A percentile compares a stretch with the other conserved stretches of the same genome.
Evolutionary conservation across 208 protist species (phyloP).

Genomic region (Leptomonas pyrrhocoris): DNA sequence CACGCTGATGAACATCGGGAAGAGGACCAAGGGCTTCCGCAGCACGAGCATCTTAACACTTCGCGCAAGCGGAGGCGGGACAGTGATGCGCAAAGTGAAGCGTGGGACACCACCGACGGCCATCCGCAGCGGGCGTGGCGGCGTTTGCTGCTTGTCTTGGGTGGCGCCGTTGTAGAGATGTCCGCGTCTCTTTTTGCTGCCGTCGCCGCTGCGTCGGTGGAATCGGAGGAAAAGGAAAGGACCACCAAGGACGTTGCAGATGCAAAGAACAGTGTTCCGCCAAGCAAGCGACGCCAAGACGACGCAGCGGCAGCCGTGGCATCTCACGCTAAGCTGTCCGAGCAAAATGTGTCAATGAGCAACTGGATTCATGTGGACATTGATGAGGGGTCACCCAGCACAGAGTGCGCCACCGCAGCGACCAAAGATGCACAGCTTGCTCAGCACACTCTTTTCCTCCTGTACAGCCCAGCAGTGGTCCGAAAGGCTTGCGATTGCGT

Average conservation of each 20-base stretch:
- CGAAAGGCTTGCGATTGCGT: slow-evolving; percentile 4
- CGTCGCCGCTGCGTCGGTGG: not conserved
- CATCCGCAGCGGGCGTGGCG: slow-evolving; percentile 32
- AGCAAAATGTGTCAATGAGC: not conserved
- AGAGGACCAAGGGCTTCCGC: not conserved
- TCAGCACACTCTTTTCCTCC: slow-evolving; percentile 12
- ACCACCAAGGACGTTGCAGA: not conserved
- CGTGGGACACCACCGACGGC: slow-evolving; percentile 18
- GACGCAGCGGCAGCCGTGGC: not conserved
- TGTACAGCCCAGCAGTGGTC: slow-evolving; percentile 19
- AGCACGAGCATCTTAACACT: not conserved
- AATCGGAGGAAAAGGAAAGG: not conserved
- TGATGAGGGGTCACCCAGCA: not conserved
- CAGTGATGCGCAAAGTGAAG: not conserved
- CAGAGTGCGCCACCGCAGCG: not conserved
- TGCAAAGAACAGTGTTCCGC: not conserved
- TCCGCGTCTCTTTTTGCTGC: slow-evolving; percentile 1
- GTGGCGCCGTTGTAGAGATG: slow-evolving; percentile 21
- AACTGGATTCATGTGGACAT: slow-evolving; percentile 32
- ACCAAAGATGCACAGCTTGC: not conserved
- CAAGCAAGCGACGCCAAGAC: not conserved
- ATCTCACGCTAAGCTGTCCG: not conserved
- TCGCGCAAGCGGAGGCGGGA: slow-evolving; percentile 22
- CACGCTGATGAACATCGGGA: too few relatives aligned
- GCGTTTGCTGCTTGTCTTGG: slow-evolving; percentile 24